phyloP scores from a whole-genome alignment of 495 filamentous ascomycete genomes.

The Neurospora intermedia region DNA sequence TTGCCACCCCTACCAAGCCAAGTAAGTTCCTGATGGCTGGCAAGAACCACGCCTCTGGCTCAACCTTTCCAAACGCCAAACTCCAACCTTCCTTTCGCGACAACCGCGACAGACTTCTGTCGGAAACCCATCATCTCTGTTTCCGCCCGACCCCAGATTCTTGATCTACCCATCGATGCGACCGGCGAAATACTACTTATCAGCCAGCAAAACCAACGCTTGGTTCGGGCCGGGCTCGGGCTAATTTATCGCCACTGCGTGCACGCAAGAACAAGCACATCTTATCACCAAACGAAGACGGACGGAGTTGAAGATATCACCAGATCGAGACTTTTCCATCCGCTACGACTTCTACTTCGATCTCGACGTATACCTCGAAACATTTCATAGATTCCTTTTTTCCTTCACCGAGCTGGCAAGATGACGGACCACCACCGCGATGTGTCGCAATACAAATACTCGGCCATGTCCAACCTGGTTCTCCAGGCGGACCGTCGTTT shows the following conservation, averaged over 20 bases:
- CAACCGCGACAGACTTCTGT: neutral
- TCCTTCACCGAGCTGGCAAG: slow-evolving; percentile 11
- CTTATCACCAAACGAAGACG: neutral
- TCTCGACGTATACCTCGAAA: neutral
- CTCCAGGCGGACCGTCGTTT: slow-evolving; percentile 98
- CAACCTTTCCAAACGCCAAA: slow-evolving; percentile 4
- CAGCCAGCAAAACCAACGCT: slow-evolving; percentile 7
- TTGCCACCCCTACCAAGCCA: slow-evolving; percentile 1
- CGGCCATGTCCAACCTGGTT: slow-evolving; percentile 99
- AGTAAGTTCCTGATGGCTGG: neutral
- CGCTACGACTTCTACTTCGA: neutral
- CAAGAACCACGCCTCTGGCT: neutral
- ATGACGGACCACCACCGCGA: slow-evolving; percentile 83
- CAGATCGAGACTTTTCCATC: neutral
- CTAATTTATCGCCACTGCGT: slow-evolving; percentile 6
- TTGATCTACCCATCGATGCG: slow-evolving; percentile 12
- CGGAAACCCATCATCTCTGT: neutral
- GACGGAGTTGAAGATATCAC: neutral
- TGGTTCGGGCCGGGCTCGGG: slow-evolving; percentile 13
- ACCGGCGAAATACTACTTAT: neutral
- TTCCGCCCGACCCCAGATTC: neutral
- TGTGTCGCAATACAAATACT: slow-evolving; percentile 98
- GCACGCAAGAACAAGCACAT: slow-evolving; percentile 2
- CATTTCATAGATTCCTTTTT: neutral
- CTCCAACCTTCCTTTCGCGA: neutral